Evolutionary conservation across 257 asterid species (phyloP).

Genomic region (Ophiorrhiza pumila): DNA sequence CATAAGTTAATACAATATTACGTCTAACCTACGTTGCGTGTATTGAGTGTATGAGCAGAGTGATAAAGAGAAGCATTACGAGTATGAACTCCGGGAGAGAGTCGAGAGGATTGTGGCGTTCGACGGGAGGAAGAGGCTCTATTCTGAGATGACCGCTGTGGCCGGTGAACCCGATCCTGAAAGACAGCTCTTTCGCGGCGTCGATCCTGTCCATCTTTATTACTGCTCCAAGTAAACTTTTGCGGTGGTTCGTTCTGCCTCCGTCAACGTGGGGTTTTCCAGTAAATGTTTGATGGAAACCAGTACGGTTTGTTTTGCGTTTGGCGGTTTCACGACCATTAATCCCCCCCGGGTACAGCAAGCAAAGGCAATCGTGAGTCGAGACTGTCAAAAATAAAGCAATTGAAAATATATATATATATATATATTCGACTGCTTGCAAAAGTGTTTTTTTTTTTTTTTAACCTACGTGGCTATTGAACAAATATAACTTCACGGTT

Average conservation of each 20-base stretch:
- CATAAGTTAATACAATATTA: background rate
- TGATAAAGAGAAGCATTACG: slow-evolving; percentile 26
- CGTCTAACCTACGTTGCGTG: background rate
- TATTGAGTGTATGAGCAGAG: background rate
- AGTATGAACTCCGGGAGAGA: slow-evolving; percentile 79
- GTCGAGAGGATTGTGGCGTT: slow-evolving; percentile 50
- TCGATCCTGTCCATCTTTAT: slow-evolving; percentile 54
- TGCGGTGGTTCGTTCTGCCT: background rate
- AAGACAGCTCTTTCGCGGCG: slow-evolving; percentile 55
- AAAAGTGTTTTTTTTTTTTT: too few relatives aligned
- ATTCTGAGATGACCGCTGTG: slow-evolving; percentile 78
- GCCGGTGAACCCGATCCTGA: slow-evolving; percentile 87
- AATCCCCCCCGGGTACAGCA: too few relatives aligned
- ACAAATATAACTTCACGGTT: too few relatives aligned
- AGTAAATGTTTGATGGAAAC: background rate
- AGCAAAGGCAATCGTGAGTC: too few relatives aligned
- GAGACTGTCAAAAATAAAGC: too few relatives aligned
- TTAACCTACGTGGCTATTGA: too few relatives aligned
- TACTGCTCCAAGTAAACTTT: background rate
- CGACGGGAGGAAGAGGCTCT: slow-evolving; percentile 85
- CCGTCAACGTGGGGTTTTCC: background rate
- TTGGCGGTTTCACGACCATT: too few relatives aligned
- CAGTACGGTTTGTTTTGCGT: background rate
- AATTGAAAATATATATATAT: too few relatives aligned
- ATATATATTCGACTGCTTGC: too few relatives aligned